Evolutionary conservation across 2,329 filamentous ascomycete species (phyloP), one percentile per base, ranked within the genome.

Genomic region (Xylariaceae sp.): DNA sequence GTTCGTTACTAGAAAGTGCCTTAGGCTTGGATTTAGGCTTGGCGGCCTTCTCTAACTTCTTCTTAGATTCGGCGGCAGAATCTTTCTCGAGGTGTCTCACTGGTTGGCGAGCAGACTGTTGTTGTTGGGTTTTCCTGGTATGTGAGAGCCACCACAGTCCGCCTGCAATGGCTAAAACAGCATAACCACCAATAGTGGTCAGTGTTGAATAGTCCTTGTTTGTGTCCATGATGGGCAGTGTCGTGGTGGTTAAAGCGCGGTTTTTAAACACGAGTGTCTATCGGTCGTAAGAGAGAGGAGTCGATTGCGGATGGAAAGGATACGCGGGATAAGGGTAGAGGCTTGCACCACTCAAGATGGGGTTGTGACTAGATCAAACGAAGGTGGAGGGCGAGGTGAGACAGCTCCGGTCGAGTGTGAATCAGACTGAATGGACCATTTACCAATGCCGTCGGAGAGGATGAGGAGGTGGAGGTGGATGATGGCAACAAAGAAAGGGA

Each of bases 161-260:
- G 32, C 54, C 52, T 34, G 62, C 44, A 14, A 57, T 55, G 21
- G 65, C 38, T 37, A 70, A 54, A 27, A 61, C 56, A 40, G 56
- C 61, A 61, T 62, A 70, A 45, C 67, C 66, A 50, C 61, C 64
- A 53, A 65, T 58, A 43, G 67, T 68, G 56, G 59, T 64, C 36
- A 56, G 40, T 38, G 55, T 52, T 21, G 58, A 63, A 44, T 55
- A 51, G 44, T 50, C 54, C 22, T 55, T 55, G 27, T 49, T 50
- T 19, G 43, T 43, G 41, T 63, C 59, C 61, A 63, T 64, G 52
- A 36, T 59, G 20, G 44, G 10, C 20, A 48, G 35, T 5, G 16
- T 19, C 35, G 35, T 17, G 35, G 16, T 5, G 35, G 6, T 12
- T 4, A 19, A 25, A 6, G 22, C 6, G n/a, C 5, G 39, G n/a